phyloP scores from a whole-genome alignment of 2,329 filamentous ascomycete genomes.

The Hirsutella rhossiliensis region DNA sequence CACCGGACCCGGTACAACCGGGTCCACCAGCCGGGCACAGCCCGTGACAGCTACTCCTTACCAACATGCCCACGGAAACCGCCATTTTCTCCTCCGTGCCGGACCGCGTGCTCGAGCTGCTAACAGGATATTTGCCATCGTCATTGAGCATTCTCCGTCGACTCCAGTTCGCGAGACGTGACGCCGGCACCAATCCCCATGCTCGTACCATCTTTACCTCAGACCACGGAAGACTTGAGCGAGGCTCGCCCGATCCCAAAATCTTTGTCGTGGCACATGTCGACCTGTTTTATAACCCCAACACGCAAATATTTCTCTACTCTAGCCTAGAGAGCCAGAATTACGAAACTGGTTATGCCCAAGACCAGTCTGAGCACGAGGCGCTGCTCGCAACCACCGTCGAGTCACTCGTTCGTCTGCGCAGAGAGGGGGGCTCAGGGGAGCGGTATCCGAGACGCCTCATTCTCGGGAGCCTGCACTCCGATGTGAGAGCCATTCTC shows the following conservation, averaged over 20 bases:
- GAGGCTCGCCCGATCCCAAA: not conserved
- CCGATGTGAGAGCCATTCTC: conserved; percentile 14
- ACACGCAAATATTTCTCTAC: conserved; percentile 56
- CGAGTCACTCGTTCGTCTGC: conserved; percentile 15
- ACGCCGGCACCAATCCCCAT: conserved; percentile 26
- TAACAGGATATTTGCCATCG: conserved; percentile 40
- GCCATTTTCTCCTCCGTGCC: conserved; percentile 17
- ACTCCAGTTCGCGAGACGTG: conserved; percentile 41
- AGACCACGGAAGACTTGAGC: not conserved
- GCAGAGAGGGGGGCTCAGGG: conserved; percentile 9
- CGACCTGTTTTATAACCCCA: conserved; percentile 46
- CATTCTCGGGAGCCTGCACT: conserved; percentile 22
- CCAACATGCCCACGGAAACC: not conserved
- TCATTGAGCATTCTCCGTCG: conserved; percentile 51
- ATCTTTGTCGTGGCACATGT: conserved; percentile 46
- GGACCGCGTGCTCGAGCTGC: conserved; percentile 28
- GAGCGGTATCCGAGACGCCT: conserved; percentile 14
- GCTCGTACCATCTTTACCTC: conserved; percentile 29
- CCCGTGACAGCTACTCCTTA: not conserved
- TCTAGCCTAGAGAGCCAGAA: conserved; percentile 31
- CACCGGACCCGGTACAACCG: too few relatives aligned
- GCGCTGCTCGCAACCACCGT: conserved; percentile 21
- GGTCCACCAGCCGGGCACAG: too few relatives aligned
- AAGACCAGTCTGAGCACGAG: conserved; percentile 2
- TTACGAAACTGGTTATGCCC: not conserved